phyloP scores from a whole-genome alignment of 208 protist genomes.

The Angomonas deanei region DNA sequence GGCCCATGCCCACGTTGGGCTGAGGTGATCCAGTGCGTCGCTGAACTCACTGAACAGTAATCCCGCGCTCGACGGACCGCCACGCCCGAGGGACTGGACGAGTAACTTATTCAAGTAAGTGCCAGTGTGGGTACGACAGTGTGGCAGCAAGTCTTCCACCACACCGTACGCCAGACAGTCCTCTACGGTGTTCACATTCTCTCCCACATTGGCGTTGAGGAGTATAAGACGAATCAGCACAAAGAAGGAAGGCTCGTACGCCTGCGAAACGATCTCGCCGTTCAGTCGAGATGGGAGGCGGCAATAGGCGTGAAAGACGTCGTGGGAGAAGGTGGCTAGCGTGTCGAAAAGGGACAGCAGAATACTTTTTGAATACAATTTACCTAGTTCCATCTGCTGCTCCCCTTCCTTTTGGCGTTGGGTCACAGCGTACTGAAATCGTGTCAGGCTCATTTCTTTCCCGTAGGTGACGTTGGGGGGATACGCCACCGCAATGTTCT shows the following conservation, averaged over 20 bases:
- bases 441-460: constrained; percentile 12
- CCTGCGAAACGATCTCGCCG: too few species aligned
- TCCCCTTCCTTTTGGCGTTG: not conserved
- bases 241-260: constrained; percentile 19
- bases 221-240: constrained; percentile 31
- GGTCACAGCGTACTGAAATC: not conserved
- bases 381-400: not conserved
- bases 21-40: constrained; percentile 25
- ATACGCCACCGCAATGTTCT: constrained; percentile 17
- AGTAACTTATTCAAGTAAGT: constrained; percentile 11
- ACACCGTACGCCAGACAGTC: constrained; percentile 4
- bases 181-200: not conserved
- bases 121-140: constrained; percentile 8
- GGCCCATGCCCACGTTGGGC: constrained; percentile 24
- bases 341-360: not conserved
- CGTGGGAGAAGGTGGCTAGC: not conserved
- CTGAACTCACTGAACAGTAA: constrained; percentile 22
- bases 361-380: not conserved
- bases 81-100: constrained; percentile 31
- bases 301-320: not conserved
- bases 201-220: constrained; percentile 12
- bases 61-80: constrained; percentile 24
- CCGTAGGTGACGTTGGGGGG: constrained; percentile 15
- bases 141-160: not conserved
- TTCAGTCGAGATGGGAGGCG: too few species aligned